These are phyloP conservation scores for Penicillium fimorum DNA, from an alignment of 495 filamentous ascomycete genomes.

Conservation along the genomic window DNA sequence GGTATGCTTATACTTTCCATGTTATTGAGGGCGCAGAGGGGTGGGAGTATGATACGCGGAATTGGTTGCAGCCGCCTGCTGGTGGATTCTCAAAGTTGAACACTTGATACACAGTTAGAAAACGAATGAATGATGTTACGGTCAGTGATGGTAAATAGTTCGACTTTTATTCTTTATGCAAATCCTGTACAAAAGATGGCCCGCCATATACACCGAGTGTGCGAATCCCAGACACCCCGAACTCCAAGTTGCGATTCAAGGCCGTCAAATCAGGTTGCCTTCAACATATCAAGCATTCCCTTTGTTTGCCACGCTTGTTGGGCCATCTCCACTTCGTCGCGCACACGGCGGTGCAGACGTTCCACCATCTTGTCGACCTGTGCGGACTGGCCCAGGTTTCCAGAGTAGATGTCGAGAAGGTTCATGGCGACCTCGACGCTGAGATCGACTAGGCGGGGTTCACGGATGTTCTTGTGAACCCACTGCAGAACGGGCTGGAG, in stretches of 20 bases:
- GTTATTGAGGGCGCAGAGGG: slow-evolving; percentile 82
- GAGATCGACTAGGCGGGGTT: slow-evolving; percentile 73
- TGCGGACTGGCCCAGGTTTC: slow-evolving; percentile 69
- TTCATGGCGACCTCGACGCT: slow-evolving; percentile 77
- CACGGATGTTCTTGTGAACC: slow-evolving; percentile 72
- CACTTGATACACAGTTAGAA: neutral
- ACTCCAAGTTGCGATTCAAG: slow-evolving; percentile 27
- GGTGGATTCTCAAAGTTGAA: slow-evolving; percentile 70
- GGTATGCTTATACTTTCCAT: slow-evolving; percentile 98
- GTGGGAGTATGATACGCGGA: slow-evolving; percentile 74
- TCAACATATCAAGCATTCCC: slow-evolving; percentile 82
- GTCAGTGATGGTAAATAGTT: slow-evolving; percentile 13
- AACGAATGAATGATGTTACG: slow-evolving; percentile 8
- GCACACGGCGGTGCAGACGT: slow-evolving; percentile 64
- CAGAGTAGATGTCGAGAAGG: slow-evolving; percentile 81
- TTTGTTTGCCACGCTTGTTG: slow-evolving; percentile 73
- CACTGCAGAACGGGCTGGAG: slow-evolving; percentile 82
- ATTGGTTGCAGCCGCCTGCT: slow-evolving; percentile 86
- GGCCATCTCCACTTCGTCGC: slow-evolving; percentile 72
- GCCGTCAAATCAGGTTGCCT: slow-evolving; percentile 27
- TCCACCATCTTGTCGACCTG: slow-evolving; percentile 68
- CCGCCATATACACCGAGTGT: slow-evolving; percentile 32
- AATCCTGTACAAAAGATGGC: slow-evolving; percentile 33
- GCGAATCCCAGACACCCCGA: slow-evolving; percentile 26
- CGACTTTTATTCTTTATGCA: slow-evolving; percentile 36